Conservation (phyloP, 495 filamentous ascomycete species). For the Aspergillus conjunctus region DNA sequence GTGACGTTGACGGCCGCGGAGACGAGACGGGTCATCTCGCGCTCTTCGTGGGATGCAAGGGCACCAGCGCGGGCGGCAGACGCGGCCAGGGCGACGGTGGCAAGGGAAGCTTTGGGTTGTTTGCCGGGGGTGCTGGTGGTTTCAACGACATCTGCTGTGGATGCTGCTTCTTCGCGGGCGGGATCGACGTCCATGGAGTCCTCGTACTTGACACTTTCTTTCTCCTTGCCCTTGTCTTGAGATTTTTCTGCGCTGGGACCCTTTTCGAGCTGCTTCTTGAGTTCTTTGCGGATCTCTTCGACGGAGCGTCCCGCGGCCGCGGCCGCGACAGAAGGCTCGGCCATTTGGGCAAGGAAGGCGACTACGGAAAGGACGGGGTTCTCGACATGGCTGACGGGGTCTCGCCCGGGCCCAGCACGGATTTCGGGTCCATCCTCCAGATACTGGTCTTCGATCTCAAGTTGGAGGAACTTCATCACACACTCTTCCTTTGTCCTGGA, state of each 20-base stretch:
- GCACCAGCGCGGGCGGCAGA: conserved; percentile 84
- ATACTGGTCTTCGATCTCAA: conserved; percentile 90
- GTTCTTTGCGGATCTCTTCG: conserved; percentile 75
- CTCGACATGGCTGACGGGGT: conserved; percentile 85
- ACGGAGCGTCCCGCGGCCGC: conserved; percentile 84
- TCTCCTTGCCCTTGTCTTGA: conserved; percentile 54
- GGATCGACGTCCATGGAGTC: conserved; percentile 70
- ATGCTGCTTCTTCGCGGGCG: conserved; percentile 29
- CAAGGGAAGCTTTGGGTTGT: conserved; percentile 52
- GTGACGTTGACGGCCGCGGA: conserved; percentile 82
- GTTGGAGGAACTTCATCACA: conserved; percentile 89
- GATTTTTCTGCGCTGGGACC: conserved; percentile 36
- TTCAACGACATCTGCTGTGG: conserved; percentile 34
- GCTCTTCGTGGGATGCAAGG: conserved; percentile 92
- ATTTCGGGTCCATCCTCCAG: conserved; percentile 72
- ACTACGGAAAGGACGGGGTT: conserved; percentile 96
- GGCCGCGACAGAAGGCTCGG: conserved; percentile 83
- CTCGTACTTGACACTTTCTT: conserved; percentile 62
- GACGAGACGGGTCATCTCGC: conserved; percentile 90
- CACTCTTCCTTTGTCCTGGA: conserved; percentile 94
- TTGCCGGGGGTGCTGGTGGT: conserved; percentile 18
- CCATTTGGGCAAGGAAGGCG: conserved; percentile 84
- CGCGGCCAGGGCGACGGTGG: conserved; percentile 79
- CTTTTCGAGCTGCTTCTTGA: conserved; percentile 73
- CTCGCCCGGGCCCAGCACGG: conserved; percentile 67